Conservation (phyloP, 495 filamentous ascomycete genomes). For the Gamarada debralockiae region DNA sequence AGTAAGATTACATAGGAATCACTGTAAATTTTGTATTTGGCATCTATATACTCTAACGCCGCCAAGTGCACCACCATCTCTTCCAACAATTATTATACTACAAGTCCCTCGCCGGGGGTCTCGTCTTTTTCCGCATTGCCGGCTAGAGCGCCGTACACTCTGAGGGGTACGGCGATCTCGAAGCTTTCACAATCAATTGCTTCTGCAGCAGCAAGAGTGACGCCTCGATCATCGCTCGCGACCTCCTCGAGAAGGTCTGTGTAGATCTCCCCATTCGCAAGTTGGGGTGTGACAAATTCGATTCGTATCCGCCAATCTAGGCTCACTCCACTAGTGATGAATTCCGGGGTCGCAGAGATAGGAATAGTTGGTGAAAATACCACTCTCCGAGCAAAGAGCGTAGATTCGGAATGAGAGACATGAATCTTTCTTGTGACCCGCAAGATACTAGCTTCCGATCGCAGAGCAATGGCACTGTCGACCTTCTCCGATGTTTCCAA, state of each 20-base stretch:
- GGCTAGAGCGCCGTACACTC: slow-evolving; percentile 70
- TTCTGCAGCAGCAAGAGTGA: slow-evolving; percentile 67
- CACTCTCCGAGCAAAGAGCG: slow-evolving; percentile 71
- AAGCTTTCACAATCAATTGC: slow-evolving; percentile 81
- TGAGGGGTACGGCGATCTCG: slow-evolving; percentile 79
- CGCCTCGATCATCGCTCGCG: slow-evolving; percentile 66
- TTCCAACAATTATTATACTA: slow-evolving; percentile 30
- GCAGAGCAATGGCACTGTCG: slow-evolving; percentile 72
- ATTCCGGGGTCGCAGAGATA: slow-evolving; percentile 74
- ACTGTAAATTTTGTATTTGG: slow-evolving; percentile 6
- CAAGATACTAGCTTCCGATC: slow-evolving; percentile 76
- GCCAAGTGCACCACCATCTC: not conserved
- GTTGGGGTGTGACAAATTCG: slow-evolving; percentile 76
- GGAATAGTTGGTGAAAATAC: slow-evolving; percentile 82
- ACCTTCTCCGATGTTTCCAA: slow-evolving; percentile 80
- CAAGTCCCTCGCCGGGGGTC: slow-evolving; percentile 40
- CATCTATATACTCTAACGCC: slow-evolving; percentile 14
- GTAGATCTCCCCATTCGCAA: slow-evolving; percentile 22
- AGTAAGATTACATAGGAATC: slow-evolving; percentile 26
- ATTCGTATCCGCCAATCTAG: slow-evolving; percentile 82
- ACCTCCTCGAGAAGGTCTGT: slow-evolving; percentile 53
- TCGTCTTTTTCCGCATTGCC: slow-evolving; percentile 45
- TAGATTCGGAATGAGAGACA: slow-evolving; percentile 71
- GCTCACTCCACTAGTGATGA: slow-evolving; percentile 81
- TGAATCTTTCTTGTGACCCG: slow-evolving; percentile 80